Base-by-base conservation (phyloP, 1,139 yeast genomes). In the Protomyces pachydermus region DNA sequence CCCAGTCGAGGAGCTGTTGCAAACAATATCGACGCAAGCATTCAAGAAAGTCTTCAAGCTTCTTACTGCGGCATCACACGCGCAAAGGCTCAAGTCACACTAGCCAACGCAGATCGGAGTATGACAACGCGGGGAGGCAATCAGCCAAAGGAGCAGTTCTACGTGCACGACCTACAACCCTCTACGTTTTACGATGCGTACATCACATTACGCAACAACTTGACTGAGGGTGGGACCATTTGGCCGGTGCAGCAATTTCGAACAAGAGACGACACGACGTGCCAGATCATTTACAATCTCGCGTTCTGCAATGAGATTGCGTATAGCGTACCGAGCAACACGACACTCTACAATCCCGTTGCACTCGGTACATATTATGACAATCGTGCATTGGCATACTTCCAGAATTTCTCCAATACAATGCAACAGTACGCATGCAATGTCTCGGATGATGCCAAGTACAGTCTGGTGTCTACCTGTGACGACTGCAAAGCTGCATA, bases 281-380 rank as follows among this genome's bases (percentile, higher is more conserved):
- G 98, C 73, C 84, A 87, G 67, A 76, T 91, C 62, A 82, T 91
- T 28, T 89, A 82, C 73, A 87, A 84, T 66, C 77, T 93, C 64
- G 85, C 82, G 0, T 90, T 91, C 72, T 93, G 98, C 74, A 75
- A 80, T 42, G 83, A 84, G 60, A 95, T 91, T 42, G 95, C 97
- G 0, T 93, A 91, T 74, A 82, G 96, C 0, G 97, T 89, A 0
- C 98, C 98, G 0, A 83, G 86, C 1, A 77, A 77, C 62, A 74
- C 75, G 5, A 69, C 75, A 5, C 65, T 71, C 28, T 76, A 70
- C 69, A 64, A 65, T 3, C 74, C 74, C 34, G 72, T 84, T 38
- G 78, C 79, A 0, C 51, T 68, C 0, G 62, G 55, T 25, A 51
- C 35, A 2, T 70, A 81, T 25, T 93, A 90, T 72, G 97, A 93